Base-by-base conservation (phyloP, 495 filamentous ascomycete genomes). In the Xylaria sp. region DNA sequence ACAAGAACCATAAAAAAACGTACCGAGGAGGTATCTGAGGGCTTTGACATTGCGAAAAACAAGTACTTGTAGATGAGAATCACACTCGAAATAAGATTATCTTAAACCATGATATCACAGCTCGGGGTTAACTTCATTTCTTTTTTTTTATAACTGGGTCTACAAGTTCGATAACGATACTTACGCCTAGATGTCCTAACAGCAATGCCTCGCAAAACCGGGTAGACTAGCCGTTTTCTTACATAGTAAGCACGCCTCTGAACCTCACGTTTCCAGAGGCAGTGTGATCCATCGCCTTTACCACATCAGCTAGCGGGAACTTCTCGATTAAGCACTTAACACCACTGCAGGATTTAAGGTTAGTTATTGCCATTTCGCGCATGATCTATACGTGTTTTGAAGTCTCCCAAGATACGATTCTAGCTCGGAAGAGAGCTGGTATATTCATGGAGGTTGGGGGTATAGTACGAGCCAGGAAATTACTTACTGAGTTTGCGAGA, bases 281-380 rank as follows among this genome's bases (percentile, higher is more conserved):
- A 86, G 40, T 77, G 74, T 53, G n/a, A n/a, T 86, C 81, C 74
- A 81, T 87, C 5, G 88, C 88, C 67, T 88, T 85, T 63, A 88
- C 81, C 0, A 79, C 88, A 58, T 89, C 85, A 1, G 84, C 82
- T 6, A 93, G 80, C 9, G 87, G 85, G 69, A 87, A 92, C 72
- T 81, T 88, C 81, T 93, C 86, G 31, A 93, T 81, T 81, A 90
- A 72, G 76, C 89, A 92, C 69, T 89, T 85, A 46, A 93, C 82
- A 7, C 82, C 82, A 50, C 50, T 53, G 50, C 19, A 12, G 21
- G 1, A 8, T 9, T 17, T 24, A 8, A 26, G 3, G 21, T 53
- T 12, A 53, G 50, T 12, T 5, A 53, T 53, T 4, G 19, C 11
- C 44, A 46, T 46, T 46, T 8, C 8, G 35, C 35, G 35, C 35